phyloP scores from a whole-genome alignment of 2,329 filamentous ascomycete species.

The Cercospora berteroae region DNA sequence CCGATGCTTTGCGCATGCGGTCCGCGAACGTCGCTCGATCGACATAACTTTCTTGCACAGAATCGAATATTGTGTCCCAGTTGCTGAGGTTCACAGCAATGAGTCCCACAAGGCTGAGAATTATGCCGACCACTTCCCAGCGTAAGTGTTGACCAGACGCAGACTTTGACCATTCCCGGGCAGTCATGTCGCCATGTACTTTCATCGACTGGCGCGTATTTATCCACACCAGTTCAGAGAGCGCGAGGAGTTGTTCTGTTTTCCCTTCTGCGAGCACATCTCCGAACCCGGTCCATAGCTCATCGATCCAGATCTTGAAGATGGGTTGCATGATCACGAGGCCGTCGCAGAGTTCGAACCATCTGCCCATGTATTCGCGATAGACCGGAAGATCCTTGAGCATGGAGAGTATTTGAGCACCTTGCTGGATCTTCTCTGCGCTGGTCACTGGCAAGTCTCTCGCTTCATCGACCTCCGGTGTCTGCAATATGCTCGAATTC shows the following conservation, averaged over 20 bases:
- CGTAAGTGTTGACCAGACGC: constrained; percentile 43
- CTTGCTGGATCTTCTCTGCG: constrained; percentile 35
- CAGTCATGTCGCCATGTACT: constrained; percentile 40
- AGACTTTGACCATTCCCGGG: constrained; percentile 40
- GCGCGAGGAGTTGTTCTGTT: constrained; percentile 36
- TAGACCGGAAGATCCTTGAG: constrained; percentile 36
- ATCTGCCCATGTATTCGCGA: constrained; percentile 33
- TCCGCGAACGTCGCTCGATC: constrained; percentile 50
- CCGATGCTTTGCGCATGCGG: constrained; percentile 36
- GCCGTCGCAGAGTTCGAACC: constrained; percentile 38
- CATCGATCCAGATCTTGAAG: constrained; percentile 37
- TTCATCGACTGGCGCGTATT: constrained; percentile 43
- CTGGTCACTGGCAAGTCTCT: constrained; percentile 31
- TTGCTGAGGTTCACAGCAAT: constrained; percentile 37
- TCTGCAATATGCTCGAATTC: constrained; percentile 31
- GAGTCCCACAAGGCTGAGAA: constrained; percentile 41
- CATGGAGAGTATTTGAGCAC: constrained; percentile 36
- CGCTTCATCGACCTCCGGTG: constrained; percentile 27
- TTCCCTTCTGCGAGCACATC: constrained; percentile 31
- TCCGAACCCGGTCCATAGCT: constrained; percentile 38
- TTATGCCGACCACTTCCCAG: constrained; percentile 47
- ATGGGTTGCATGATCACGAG: constrained; percentile 36
- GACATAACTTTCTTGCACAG: constrained; percentile 50
- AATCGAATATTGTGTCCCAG: constrained; percentile 40
- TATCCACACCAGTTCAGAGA: constrained; percentile 45